These are phyloP conservation scores for Puccinia coronata DNA, from an alignment of 1,284 basidiomycete species.

Conservation along the genomic window DNA sequence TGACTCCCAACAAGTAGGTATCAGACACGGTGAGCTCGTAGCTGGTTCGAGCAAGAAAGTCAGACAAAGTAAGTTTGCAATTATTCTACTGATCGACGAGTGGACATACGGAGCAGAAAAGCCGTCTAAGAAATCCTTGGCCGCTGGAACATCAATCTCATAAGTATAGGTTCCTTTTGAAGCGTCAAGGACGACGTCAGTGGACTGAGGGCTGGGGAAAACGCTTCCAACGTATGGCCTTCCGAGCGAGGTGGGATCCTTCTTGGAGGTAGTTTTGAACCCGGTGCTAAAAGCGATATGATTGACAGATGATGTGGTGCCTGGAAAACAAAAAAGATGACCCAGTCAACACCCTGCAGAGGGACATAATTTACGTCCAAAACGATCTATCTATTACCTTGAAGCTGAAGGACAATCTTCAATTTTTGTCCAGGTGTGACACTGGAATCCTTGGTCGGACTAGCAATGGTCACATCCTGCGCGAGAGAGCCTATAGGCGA, in stretches of 20 bases:
- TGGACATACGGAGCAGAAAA: neutral
- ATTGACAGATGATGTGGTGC: conserved; percentile 16
- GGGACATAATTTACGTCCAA: too few species aligned
- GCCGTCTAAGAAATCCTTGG: conserved; percentile 18
- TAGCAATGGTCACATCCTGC: neutral
- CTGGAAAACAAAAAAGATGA: neutral
- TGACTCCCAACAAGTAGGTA: neutral
- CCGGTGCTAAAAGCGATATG: neutral
- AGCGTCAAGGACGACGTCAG: neutral
- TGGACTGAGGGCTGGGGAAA: neutral
- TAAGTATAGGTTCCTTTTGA: neutral
- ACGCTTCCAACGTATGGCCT: conserved; percentile 10
- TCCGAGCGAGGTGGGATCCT: neutral
- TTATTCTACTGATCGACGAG: neutral
- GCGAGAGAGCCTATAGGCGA: neutral
- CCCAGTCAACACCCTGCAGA: too few species aligned
- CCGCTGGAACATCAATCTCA: conserved; percentile 1
- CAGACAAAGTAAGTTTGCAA: neutral
- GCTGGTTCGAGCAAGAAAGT: neutral
- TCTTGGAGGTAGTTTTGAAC: neutral
- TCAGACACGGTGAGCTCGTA: conserved; percentile 3
- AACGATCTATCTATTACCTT: too few species aligned
- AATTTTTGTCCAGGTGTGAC: conserved; percentile 16
- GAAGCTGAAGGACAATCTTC: conserved; percentile 1
- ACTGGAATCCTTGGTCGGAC: neutral